Evolutionary conservation across 768 basidiomycete genomes (phyloP).

Genomic region (Phylloporus scabripes): DNA sequence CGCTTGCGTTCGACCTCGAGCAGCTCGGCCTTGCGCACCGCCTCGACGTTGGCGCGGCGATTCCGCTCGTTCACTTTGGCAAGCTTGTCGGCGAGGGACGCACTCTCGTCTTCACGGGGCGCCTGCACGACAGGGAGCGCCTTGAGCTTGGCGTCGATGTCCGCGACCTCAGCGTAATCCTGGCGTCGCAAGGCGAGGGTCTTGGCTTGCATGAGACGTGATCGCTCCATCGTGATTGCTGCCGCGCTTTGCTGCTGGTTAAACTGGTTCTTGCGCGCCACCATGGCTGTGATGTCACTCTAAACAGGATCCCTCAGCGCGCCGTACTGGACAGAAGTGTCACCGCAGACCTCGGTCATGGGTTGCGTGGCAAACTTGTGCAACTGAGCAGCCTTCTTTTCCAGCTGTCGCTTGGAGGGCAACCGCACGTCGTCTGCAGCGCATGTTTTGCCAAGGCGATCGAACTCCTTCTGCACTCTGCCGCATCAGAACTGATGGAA

Average conservation of each 20-base stretch:
- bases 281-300: slow-evolving; percentile 80
- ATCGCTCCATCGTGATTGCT: slow-evolving; percentile 48
- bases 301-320: slow-evolving; percentile 29
- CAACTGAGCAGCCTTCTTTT: slow-evolving; percentile 63
- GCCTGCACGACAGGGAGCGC: slow-evolving; percentile 34
- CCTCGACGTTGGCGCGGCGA: slow-evolving; percentile 76
- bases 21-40: slow-evolving; percentile 70
- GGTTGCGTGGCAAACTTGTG: slow-evolving; percentile 51
- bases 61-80: slow-evolving; percentile 88
- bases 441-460: slow-evolving; percentile 46
- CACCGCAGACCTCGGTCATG: slow-evolving; percentile 69
- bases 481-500: slow-evolving; percentile 8
- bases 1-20: slow-evolving; percentile 64
- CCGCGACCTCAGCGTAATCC: slow-evolving; percentile 56
- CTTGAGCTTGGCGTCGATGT: slow-evolving; percentile 61
- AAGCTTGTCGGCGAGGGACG: slow-evolving; percentile 44
- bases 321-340: not conserved
- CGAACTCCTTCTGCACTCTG: slow-evolving; percentile 61
- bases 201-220: slow-evolving; percentile 63
- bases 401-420: slow-evolving; percentile 61
- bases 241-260: slow-evolving; percentile 31
- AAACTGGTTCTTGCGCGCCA: slow-evolving; percentile 56
- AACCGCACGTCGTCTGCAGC: slow-evolving; percentile 51
- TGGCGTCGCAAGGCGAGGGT: slow-evolving; percentile 71
- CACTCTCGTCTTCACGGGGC: slow-evolving; percentile 26